These are phyloP conservation scores for Cryptosporidium tyzzeri DNA, from an alignment of 169 alveolate genomes.

Conservation along the genomic window DNA sequence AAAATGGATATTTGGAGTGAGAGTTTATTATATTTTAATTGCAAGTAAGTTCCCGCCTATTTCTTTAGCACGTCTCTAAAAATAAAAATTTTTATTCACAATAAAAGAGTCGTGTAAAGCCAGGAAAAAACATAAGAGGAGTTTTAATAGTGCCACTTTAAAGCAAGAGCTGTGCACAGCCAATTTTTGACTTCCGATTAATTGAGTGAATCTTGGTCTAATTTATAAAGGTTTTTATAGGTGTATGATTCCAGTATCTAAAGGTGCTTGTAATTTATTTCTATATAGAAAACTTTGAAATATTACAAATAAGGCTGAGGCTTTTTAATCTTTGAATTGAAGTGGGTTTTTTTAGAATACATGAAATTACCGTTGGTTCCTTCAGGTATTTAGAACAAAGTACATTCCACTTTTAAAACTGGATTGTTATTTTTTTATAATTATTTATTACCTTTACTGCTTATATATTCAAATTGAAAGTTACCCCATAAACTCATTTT, in stretches of 20 bases:
- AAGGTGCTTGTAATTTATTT: not conserved
- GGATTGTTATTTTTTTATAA: not conserved
- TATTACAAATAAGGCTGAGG: not conserved
- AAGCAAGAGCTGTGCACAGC: slow-evolving; percentile 11
- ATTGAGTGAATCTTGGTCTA: not conserved
- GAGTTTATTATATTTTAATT: not conserved
- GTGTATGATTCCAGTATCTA: not conserved
- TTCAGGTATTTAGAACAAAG: not conserved
- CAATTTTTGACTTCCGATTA: not conserved
- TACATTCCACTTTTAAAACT: not conserved
- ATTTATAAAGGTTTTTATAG: not conserved
- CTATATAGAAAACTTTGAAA: not conserved
- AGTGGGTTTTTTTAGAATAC: not conserved
- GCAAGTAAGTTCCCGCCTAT: slow-evolving; percentile 36
- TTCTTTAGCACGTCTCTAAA: slow-evolving; percentile 10
- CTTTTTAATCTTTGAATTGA: not conserved
- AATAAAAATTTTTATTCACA: slow-evolving; percentile 20
- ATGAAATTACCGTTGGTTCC: not conserved
- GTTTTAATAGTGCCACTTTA: not conserved
- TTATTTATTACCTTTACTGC: not conserved
- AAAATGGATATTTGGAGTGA: not conserved
- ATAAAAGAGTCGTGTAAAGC: slow-evolving; percentile 7
- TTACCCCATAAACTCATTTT: not conserved
- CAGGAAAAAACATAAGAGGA: slow-evolving; percentile 23
- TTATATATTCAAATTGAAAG: not conserved